A percentile compares a stretch with the other conserved stretches of the same genome.
Evolutionary conservation across 1,284 basidiomycete species (phyloP).

Genomic region (Fereydounia khargensis): DNA sequence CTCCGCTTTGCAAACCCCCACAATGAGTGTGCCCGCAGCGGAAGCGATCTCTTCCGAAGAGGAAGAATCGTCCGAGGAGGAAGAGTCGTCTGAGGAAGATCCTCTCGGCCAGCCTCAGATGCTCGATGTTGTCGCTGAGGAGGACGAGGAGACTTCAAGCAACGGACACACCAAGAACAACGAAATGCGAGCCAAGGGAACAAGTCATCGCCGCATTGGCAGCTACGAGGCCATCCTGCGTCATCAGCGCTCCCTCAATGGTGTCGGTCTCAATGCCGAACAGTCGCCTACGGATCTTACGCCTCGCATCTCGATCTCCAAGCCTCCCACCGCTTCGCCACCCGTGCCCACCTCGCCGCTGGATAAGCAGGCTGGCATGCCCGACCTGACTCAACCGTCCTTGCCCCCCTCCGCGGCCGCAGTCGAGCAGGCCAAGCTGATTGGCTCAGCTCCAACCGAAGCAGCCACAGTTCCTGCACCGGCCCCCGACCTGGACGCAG

Average conservation of each 20-base stretch:
- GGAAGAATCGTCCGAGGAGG: slow-evolving; percentile 11
- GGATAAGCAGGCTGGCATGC: neutral
- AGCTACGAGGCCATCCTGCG: slow-evolving; percentile 5
- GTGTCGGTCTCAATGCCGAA: neutral
- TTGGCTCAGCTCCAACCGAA: no score
- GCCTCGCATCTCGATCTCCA: slow-evolving; percentile 6
- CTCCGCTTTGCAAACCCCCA: no score
- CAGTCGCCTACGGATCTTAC: neutral
- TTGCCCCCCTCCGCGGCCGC: neutral
- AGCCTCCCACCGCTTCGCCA: neutral
- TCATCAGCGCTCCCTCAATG: neutral
- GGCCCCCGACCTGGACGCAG: no score
- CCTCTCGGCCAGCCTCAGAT: slow-evolving; percentile 9
- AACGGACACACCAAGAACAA: slow-evolving; percentile 22
- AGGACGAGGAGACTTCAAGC: slow-evolving; percentile 40
- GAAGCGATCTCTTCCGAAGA: slow-evolving; percentile 8
- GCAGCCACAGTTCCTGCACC: no score
- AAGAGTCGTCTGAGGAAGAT: slow-evolving; percentile 20
- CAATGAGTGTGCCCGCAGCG: no score
- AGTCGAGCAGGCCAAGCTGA: neutral
- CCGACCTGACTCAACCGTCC: neutral
- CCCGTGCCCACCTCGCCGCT: neutral
- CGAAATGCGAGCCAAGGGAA: slow-evolving; percentile 33
- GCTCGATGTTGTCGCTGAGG: slow-evolving; percentile 40
- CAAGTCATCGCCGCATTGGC: slow-evolving; percentile 14